Conservation (phyloP, 306 rosid genomes). For the Cucurbita ficifolia region DNA sequence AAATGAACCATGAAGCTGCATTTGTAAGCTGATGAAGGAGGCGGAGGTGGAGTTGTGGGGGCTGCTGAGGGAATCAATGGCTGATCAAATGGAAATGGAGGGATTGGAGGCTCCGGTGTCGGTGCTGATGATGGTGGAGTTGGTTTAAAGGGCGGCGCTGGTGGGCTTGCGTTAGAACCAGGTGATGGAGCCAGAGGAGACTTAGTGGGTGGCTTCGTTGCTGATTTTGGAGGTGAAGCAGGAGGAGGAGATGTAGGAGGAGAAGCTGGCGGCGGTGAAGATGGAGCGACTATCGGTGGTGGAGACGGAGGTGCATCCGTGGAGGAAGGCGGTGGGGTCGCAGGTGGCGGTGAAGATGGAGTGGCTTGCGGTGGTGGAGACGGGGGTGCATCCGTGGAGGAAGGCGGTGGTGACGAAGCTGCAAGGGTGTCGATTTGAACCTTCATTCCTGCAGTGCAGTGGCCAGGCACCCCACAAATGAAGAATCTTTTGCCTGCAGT, state of each 20-base stretch:
- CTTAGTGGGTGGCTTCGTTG: constrained; percentile 17
- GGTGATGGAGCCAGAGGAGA: constrained; percentile 20
- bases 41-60: background rate
- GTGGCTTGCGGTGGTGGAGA: constrained; percentile 12
- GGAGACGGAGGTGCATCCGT: background rate
- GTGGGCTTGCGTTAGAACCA: background rate
- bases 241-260: constrained; percentile 7
- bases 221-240: constrained; percentile 10
- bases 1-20: constrained; percentile 15
- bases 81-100: background rate
- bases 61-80: background rate
- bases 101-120: background rate
- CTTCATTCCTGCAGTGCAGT: constrained; percentile 73
- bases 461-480: constrained; percentile 63
- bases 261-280: constrained; percentile 10
- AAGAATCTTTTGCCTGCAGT: constrained; percentile 66
- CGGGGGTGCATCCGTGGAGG: constrained; percentile 11
- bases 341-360: constrained; percentile 5
- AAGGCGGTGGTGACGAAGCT: constrained; percentile 25
- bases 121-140: constrained; percentile 9
- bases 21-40: constrained; percentile 21
- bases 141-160: constrained; percentile 2
- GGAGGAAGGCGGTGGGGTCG: constrained; percentile 21
- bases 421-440: constrained; percentile 52
- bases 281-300: constrained; percentile 8